A percentile compares a stretch with the other conserved stretches of the same genome.
Conservation (phyloP, 495 filamentous ascomycete genomes). For the Penicilliopsis zonata region DNA sequence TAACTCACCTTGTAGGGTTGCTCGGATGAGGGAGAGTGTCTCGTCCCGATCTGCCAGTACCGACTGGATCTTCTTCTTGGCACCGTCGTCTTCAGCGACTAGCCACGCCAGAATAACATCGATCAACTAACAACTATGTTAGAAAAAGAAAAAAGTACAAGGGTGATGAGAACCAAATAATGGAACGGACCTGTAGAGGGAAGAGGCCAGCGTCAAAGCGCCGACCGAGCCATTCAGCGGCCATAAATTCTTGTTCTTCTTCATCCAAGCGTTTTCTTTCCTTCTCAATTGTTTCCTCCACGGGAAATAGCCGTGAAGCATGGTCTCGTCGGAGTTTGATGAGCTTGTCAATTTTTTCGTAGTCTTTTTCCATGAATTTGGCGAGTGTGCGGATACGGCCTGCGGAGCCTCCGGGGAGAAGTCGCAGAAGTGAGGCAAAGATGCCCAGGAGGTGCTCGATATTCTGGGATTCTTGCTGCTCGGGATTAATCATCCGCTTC, state of each 20-base stretch:
- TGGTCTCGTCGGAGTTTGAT: conserved; percentile 62
- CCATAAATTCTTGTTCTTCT: conserved; percentile 52
- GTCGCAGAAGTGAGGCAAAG: conserved; percentile 71
- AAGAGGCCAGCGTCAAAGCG: conserved; percentile 80
- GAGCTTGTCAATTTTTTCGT: conserved; percentile 66
- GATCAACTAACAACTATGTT: conserved; percentile 38
- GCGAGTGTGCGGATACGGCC: conserved; percentile 74
- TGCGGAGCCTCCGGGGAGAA: conserved; percentile 65
- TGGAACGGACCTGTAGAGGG: conserved; percentile 48
- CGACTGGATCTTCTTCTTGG: conserved; percentile 49
- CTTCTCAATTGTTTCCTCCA: conserved; percentile 54
- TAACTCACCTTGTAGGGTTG: conserved; percentile 54
- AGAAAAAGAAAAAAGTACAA: conserved; percentile 1
- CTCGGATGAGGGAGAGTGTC: conserved; percentile 43
- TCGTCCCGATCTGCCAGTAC: conserved; percentile 60
- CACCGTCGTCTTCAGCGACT: conserved; percentile 78
- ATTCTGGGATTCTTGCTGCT: conserved; percentile 48
- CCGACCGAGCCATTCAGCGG: conserved; percentile 74
- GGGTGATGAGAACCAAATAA: background rate
- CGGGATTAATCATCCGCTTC: conserved; percentile 14
- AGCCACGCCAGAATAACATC: conserved; percentile 90
- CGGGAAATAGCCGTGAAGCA: conserved; percentile 45
- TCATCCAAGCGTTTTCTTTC: conserved; percentile 33
- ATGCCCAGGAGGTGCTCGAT: conserved; percentile 85
- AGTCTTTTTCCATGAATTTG: conserved; percentile 93